Conservation (phyloP, 164 flowering plant genomes). For the Houttuynia cordata region DNA sequence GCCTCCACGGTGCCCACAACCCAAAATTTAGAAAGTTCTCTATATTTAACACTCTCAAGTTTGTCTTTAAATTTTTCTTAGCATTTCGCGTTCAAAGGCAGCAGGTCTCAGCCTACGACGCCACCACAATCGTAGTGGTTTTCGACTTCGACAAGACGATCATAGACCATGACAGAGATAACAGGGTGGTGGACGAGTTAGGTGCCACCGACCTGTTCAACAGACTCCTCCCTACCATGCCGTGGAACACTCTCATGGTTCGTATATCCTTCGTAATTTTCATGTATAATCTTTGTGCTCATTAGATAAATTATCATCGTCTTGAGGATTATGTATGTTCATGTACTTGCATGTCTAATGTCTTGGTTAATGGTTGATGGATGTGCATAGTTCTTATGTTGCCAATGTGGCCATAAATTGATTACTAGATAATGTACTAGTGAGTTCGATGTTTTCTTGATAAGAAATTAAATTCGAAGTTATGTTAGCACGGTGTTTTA, state of each 20-base stretch:
- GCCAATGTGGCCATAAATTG: too few relatives aligned
- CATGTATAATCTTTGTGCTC: background rate
- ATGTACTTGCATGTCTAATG: too few relatives aligned
- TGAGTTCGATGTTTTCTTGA: too few relatives aligned
- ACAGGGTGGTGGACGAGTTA: constrained; percentile 63
- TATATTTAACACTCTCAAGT: background rate
- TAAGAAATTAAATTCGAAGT: too few relatives aligned
- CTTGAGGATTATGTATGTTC: too few relatives aligned
- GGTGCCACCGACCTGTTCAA: constrained; percentile 52
- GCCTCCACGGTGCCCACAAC: background rate
- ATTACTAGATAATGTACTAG: too few relatives aligned
- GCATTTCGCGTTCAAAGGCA: too few relatives aligned
- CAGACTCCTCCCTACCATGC: constrained; percentile 60
- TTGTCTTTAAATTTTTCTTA: too few relatives aligned
- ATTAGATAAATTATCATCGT: too few relatives aligned
- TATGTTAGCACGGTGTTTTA: background rate
- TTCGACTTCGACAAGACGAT: constrained; percentile 83
- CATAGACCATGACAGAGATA: constrained; percentile 63
- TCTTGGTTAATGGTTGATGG: too few relatives aligned
- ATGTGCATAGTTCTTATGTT: too few relatives aligned
- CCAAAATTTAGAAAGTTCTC: background rate
- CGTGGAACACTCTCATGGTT: constrained; percentile 79
- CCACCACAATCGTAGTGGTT: constrained; percentile 44
- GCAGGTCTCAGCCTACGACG: too few relatives aligned
- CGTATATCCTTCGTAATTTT: background rate